Evolutionary conservation across 1,284 basidiomycete genomes (phyloP), one percentile per base, ranked within the genome.

Genomic region (Phlebopus sp.): DNA sequence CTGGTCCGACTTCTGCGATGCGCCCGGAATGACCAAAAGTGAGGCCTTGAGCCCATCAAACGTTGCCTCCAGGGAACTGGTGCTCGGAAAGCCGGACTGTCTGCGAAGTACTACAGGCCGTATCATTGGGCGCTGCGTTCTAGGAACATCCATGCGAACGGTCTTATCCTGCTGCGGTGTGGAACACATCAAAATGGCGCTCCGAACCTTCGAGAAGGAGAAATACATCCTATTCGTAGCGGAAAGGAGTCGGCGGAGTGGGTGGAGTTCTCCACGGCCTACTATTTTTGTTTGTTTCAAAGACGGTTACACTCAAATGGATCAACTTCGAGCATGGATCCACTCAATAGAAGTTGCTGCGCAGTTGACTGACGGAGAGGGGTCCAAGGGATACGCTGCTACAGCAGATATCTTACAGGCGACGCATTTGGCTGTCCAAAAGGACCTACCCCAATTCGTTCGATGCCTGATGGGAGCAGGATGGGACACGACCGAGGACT

Each of bases 301-400:
- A 51, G 72, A 76, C 19, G 72, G 71, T 4, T 75, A 79, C 45
- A 55, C 54, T 13, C 55, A 70, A 3, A 48, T 59, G 19, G 80
- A 82, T 58, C 74, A 78, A 43, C 68, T 83, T 42, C 76, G 76
- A 50, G 81, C 77, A 15, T 84, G 82, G 82, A 54, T 74, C 31
- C 74, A 78, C 51, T 78, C 76, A 1, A 41, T 69, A 55, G 55
- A 63, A 50, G 49, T 52, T n/a, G 32, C 55, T 10, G 49, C 52
- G 40, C 37, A 6, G 18, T 14, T 60, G 15, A 21, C 10, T 6
- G 10, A 49, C 25, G 29, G 3, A 18, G 8, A n/a, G 9, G 35
- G 14, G 13, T 8, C 32, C n/a, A 48, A 34, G 14, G 36, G 40
- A 1, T 8, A 25, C 14, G 36, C 14, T n/a, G 43, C 52, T 46